Conservation (phyloP, 148 eudicot species). For the Cornus florida region DNA sequence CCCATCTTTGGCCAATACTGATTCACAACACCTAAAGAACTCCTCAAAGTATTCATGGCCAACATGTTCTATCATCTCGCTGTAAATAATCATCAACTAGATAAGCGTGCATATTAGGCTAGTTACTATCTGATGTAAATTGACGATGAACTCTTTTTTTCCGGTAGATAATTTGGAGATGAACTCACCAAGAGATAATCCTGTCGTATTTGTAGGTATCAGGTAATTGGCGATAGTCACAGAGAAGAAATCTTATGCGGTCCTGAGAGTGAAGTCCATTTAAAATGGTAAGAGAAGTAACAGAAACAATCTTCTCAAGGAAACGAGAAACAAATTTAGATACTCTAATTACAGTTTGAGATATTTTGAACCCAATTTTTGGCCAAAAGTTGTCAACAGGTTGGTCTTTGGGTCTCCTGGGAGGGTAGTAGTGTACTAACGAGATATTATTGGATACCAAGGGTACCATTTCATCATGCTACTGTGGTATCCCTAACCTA, state of each 20-base stretch:
- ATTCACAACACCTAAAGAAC: conserved; percentile 70
- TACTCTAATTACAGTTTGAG: not conserved
- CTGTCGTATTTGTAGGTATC: conserved; percentile 58
- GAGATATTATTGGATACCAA: too few relatives aligned
- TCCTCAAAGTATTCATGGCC: conserved; percentile 87
- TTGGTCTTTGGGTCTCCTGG: too few relatives aligned
- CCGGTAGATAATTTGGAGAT: too few relatives aligned
- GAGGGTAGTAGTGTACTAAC: too few relatives aligned
- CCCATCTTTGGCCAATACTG: conserved; percentile 65
- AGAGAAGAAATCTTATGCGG: conserved; percentile 66
- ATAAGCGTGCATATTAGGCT: not conserved
- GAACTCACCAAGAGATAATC: conserved; percentile 76
- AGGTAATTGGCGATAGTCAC: conserved; percentile 84
- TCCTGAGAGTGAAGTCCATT: conserved; percentile 44
- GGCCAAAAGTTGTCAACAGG: too few relatives aligned
- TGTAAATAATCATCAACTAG: conserved; percentile 20
- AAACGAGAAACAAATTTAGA: not conserved
- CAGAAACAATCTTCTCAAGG: not conserved
- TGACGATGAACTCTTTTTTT: not conserved
- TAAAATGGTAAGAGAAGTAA: not conserved
- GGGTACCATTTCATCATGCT: too few relatives aligned
- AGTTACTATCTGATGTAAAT: not conserved
- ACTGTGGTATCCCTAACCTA: too few relatives aligned
- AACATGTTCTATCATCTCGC: conserved; percentile 91
- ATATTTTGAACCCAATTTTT: too few relatives aligned